phyloP scores from a whole-genome alignment of 2,329 filamentous ascomycete species.

The Hirsutella thompsonii region DNA sequence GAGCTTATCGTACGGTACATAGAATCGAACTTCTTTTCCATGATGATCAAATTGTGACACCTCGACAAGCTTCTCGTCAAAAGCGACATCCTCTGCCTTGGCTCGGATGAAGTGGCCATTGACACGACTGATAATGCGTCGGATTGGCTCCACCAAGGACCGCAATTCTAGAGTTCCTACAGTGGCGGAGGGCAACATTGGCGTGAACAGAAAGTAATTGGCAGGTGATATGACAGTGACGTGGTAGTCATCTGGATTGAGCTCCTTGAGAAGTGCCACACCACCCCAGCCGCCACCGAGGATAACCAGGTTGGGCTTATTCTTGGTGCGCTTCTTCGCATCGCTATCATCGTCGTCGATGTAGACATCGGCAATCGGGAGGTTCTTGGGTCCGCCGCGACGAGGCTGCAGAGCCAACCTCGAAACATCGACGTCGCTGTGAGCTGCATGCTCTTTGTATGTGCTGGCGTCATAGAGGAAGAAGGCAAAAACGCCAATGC shows the following conservation, averaged over 20 bases:
- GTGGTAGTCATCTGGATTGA: slow-evolving; percentile 87
- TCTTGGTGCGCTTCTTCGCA: slow-evolving; percentile 55
- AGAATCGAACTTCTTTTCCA: slow-evolving; percentile 72
- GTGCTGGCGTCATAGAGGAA: slow-evolving; percentile 91
- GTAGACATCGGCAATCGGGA: slow-evolving; percentile 78
- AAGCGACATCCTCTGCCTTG: slow-evolving; percentile 77
- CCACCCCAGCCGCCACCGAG: slow-evolving; percentile 92
- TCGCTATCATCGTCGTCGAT: slow-evolving; percentile 80
- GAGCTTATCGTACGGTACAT: slow-evolving; percentile 94
- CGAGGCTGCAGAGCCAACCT: slow-evolving; percentile 69
- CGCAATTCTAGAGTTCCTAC: slow-evolving; percentile 88
- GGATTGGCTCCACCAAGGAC: slow-evolving; percentile 84
- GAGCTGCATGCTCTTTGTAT: slow-evolving; percentile 59
- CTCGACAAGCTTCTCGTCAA: slow-evolving; percentile 83
- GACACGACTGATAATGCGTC: slow-evolving; percentile 66
- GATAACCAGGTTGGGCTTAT: slow-evolving; percentile 88
- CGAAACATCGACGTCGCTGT: slow-evolving; percentile 70
- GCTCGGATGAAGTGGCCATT: slow-evolving; percentile 85
- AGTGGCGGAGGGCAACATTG: slow-evolving; percentile 93
- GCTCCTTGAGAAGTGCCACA: slow-evolving; percentile 77
- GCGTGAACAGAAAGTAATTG: slow-evolving; percentile 97
- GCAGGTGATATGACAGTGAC: slow-evolving; percentile 88
- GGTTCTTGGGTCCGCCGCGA: slow-evolving; percentile 82
- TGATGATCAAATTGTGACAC: slow-evolving; percentile 57
- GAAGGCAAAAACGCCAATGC: slow-evolving; percentile 62